These are phyloP conservation scores for Trifolium repens DNA, from an alignment of 306 rosid species.

Conservation along the genomic window DNA sequence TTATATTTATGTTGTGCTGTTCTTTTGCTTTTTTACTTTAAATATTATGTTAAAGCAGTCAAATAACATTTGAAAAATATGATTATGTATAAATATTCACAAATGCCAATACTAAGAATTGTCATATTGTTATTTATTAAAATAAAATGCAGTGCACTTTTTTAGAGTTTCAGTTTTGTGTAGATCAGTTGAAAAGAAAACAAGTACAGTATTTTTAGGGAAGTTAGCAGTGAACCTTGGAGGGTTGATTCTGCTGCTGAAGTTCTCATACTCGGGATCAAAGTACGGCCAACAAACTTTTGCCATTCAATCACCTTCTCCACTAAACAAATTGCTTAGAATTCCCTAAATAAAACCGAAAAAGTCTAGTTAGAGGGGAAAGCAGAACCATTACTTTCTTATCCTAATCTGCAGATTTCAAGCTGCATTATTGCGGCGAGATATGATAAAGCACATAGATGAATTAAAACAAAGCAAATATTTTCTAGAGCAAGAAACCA, in stretches of 20 bases:
- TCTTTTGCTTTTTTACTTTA: not conserved
- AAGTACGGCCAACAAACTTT: constrained; percentile 81
- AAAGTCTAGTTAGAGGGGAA: constrained; percentile 12
- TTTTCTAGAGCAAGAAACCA: not conserved
- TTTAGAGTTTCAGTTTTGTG: not conserved
- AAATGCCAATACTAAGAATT: not conserved
- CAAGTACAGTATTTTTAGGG: constrained; percentile 16
- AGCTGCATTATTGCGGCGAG: not conserved
- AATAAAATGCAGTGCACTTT: not conserved
- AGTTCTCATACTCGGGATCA: constrained; percentile 84
- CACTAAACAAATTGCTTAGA: constrained; percentile 32
- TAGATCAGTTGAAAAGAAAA: not conserved
- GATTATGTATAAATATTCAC: not conserved
- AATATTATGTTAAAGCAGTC: constrained; percentile 5
- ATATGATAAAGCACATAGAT: not conserved
- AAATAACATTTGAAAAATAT: constrained; percentile 12
- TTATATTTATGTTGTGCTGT: not conserved
- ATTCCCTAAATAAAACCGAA: constrained; percentile 35
- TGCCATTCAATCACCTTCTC: constrained; percentile 53
- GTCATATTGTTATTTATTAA: not conserved
- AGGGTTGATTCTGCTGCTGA: constrained; percentile 79
- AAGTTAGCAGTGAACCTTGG: constrained; percentile 60
- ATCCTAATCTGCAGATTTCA: constrained; percentile 4
- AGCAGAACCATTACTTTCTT: constrained; percentile 17
- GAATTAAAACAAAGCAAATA: not conserved